Conservation (phyloP, 257 asterid species). For the Solanum tarapatanum region DNA sequence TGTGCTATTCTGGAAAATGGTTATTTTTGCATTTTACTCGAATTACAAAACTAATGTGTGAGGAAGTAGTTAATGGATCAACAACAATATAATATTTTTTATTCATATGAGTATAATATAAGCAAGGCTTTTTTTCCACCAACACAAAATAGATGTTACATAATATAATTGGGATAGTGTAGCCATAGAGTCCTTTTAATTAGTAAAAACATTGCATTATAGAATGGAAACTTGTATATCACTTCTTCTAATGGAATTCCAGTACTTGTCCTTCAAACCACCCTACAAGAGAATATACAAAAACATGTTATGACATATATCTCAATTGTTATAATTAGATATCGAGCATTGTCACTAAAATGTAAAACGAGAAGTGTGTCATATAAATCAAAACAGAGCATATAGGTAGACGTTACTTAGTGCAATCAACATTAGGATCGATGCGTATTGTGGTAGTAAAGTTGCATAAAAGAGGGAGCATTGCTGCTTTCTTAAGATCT, state of each 20-base stretch:
- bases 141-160: background rate
- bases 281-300: background rate
- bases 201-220: background rate
- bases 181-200: background rate
- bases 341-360: too few relatives aligned
- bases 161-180: background rate
- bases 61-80: background rate
- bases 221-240: background rate
- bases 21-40: background rate
- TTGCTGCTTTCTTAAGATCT: background rate
- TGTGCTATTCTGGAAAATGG: too few relatives aligned
- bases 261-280: background rate
- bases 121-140: background rate
- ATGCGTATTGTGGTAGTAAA: background rate
- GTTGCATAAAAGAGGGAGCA: background rate
- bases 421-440: background rate
- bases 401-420: background rate
- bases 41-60: too few relatives aligned
- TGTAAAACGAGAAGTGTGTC: background rate
- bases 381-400: background rate
- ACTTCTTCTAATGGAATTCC: background rate
- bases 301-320: too few relatives aligned
- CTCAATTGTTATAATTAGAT: too few relatives aligned
- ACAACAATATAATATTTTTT: background rate
- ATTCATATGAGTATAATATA: background rate